Evolutionary conservation across 495 filamentous ascomycete species (phyloP).

Genomic region (Choiromyces venosus): DNA sequence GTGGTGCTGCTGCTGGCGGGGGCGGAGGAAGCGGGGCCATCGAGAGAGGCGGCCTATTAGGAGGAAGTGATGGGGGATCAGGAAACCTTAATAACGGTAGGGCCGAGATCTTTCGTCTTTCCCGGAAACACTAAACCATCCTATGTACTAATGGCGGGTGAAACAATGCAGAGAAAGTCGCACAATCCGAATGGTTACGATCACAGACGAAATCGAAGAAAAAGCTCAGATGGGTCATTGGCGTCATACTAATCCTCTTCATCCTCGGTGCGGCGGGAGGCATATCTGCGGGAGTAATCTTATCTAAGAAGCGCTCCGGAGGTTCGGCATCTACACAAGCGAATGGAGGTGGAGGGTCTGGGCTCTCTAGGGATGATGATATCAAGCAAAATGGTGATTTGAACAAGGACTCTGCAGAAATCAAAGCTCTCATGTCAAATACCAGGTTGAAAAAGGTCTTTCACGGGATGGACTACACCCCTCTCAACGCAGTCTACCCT

Average conservation of each 20-base stretch:
- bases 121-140: neutral
- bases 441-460: constrained; percentile 82
- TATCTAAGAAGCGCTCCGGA: constrained; percentile 45
- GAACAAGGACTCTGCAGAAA: constrained; percentile 66
- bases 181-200: constrained; percentile 52
- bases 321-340: constrained; percentile 5
- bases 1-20: neutral
- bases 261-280: constrained; percentile 73
- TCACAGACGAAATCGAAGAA: constrained; percentile 58
- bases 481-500: constrained; percentile 83
- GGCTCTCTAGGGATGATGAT: constrained; percentile 45
- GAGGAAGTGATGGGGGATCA: constrained; percentile 17
- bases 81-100: constrained; percentile 16
- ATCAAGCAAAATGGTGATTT: constrained; percentile 60
- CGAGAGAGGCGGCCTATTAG: constrained; percentile 15
- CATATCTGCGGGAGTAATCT: constrained; percentile 65
- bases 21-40: neutral
- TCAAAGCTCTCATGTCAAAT: constrained; percentile 75
- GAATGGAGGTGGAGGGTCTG: constrained; percentile 31
- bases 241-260: constrained; percentile 55
- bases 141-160: neutral
- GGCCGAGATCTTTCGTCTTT: neutral
- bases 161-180: constrained; percentile 27
- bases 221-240: constrained; percentile 65
- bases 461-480: constrained; percentile 94